phyloP scores from a whole-genome alignment of 306 rosid genomes.

The Malus asiatica region DNA sequence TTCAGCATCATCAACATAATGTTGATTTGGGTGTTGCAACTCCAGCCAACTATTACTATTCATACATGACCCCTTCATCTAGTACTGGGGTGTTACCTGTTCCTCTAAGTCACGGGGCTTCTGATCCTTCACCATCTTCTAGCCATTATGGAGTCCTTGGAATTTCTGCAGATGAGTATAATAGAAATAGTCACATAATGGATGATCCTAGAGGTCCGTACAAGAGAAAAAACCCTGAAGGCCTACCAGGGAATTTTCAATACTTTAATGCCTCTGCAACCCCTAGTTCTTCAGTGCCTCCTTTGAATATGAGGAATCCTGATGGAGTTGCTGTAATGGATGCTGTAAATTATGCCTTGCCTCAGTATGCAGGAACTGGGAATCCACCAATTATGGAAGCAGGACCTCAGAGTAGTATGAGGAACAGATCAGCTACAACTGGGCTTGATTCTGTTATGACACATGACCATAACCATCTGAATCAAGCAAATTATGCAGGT shows the following conservation, averaged over 20 bases:
- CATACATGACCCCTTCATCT: conserved; percentile 60
- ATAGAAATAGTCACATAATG: conserved; percentile 45
- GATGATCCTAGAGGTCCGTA: conserved; percentile 73
- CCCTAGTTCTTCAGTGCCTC: conserved; percentile 50
- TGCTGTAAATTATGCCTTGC: conserved; percentile 38
- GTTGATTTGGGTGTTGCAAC: conserved; percentile 49
- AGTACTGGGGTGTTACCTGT: conserved; percentile 52
- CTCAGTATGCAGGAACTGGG: conserved; percentile 32
- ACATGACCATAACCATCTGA: conserved; percentile 58
- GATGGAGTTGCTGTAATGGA: conserved; percentile 65
- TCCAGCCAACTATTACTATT: conserved; percentile 48
- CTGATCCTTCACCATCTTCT: conserved; percentile 54
- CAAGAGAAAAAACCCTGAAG: conserved; percentile 75
- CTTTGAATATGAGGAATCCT: conserved; percentile 50
- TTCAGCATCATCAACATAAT: conserved; percentile 59
- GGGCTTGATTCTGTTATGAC: conserved; percentile 41
- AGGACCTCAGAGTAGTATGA: conserved; percentile 43
- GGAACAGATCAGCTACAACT: conserved; percentile 46
- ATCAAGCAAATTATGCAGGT: conserved; percentile 61
- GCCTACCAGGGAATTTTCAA: conserved; percentile 53
- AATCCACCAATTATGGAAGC: conserved; percentile 51
- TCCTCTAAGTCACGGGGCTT: conserved; percentile 50
- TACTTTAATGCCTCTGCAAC: conserved; percentile 49
- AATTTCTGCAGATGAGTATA: conserved; percentile 51
- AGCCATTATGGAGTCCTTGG: conserved; percentile 46